Evolutionary conservation across 2,329 filamentous ascomycete species (phyloP), one percentile per base, ranked within the genome.

Genomic region (Fragosphaeria purpurea): DNA sequence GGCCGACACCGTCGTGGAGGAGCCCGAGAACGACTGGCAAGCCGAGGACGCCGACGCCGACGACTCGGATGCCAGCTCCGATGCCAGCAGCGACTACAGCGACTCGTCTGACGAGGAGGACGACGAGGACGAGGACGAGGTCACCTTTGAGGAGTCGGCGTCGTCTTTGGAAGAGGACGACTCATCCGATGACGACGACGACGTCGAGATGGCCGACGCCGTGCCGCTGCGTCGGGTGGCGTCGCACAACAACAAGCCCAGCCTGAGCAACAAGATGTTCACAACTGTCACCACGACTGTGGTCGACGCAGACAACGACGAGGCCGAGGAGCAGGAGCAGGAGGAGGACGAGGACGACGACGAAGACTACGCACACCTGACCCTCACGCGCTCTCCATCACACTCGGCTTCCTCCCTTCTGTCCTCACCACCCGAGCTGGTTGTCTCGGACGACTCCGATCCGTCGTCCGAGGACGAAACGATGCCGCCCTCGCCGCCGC

Each of bases 1-100:
- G 88, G 86, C 87, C 62, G 87, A 94, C 67, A 76, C 79, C 50
- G 78, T 90, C 56, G 75, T 79, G 54, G 86, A 90, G 67, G 83
- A 87, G 57, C 71, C 77, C 47, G 80, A 87, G 64, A 82, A 88
- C 55, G 83, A 88, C 58, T 82, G 79, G 72, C 73, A 81, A 55
- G 76, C 75, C 57, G 82, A 85, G 58, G 82, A 86, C 57, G 77
- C 78, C 57, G 72, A 74, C 57, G 22, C 22, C 22, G 74, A 37
- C 55, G 77, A 81, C 58, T 78, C 73, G 11, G 78, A 81, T 58
- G 75, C 72, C 51, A 77, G 73, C 6, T 65, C 68, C 45, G 66
- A 74, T 45, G 67, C 65, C 52, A 73, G 75, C 60, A 72, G 68
- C 44, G 71, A 74, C 51, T 67, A 71, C 54, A 74, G 77, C 51